Base-by-base conservation (phyloP, 140 eudicot genomes). In the Stevia rebaudiana region DNA sequence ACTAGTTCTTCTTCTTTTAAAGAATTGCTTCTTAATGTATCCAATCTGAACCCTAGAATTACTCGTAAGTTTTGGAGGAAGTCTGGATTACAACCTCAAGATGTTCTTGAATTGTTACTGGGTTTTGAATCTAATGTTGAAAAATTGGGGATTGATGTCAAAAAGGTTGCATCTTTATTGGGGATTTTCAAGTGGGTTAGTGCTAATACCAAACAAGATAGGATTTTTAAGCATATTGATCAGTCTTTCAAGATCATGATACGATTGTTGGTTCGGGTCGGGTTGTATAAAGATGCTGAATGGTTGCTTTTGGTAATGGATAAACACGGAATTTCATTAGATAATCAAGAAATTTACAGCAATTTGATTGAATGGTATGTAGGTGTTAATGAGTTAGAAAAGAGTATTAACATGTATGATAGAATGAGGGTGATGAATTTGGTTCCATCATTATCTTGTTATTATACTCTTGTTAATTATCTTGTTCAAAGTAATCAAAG, bases 101-200 rank as follows among this genome's bases (percentile, higher is more conserved):
- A 91, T 79, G 73, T 87, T 42, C 84, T 77, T 77, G 83, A 87
- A 50, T 42, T 91, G 59, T 62, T 87, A 66, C 11, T 84, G 80
- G 82, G 86, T 42, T 87, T 75, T 67, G 78, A 79, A 12, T 72
- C 43, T 60, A 11, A 73, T 66, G 15, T 1, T 36, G 73, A 54
- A 18, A 79, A 72, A 25, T 81, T 35, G 37, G 84, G 69, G 24
- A 11, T 68, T 75, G 82, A 71, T 76, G 80, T 61, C 55, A 56
- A 64, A 76, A 85, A 78, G 80, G 82, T 87, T 47, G 84, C 55
- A 67, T 72, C 78, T 84, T 81, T 91, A 54, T 87, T 95, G 80
- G 89, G 78, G 25, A 69, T 87, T 74, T 91, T 76, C 70, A 84
- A 61, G 75, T 73, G 83, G 88, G 88, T 75, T 68, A 49, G 86